Percentiles rank a stretch among this genome's conserved stretches.
Evolutionary conservation across 345 rosid species (phyloP).

Genomic region (Zanthoxylum bungeanum): DNA sequence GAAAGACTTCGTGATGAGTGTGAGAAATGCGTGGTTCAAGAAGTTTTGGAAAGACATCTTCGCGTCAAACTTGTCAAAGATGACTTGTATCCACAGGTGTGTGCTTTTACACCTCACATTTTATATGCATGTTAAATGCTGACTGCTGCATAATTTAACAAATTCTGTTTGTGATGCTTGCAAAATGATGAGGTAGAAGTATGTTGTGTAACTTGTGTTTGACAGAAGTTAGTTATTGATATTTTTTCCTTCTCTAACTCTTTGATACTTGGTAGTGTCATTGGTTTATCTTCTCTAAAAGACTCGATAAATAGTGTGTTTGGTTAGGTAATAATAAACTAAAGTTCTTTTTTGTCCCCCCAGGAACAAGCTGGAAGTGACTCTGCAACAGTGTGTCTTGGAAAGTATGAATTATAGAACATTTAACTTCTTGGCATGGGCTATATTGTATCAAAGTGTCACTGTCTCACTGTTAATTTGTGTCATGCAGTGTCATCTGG

Average conservation of each 20-base stretch:
- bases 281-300: not conserved
- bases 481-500: slow-evolving; percentile 54
- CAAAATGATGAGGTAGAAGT: not conserved
- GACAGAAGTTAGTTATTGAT: not conserved
- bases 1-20: slow-evolving; percentile 87
- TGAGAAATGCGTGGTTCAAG: slow-evolving; percentile 77
- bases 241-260: not conserved
- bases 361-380: slow-evolving; percentile 52
- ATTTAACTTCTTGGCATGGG: slow-evolving; percentile 7
- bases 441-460: slow-evolving; percentile 3
- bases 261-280: not conserved
- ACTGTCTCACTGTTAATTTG: slow-evolving; percentile 11
- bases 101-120: slow-evolving; percentile 9
- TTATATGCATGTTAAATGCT: not conserved
- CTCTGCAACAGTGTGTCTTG: slow-evolving; percentile 24
- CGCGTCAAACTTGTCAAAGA: slow-evolving; percentile 57
- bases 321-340: not conserved
- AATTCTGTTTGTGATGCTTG: not conserved
- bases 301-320: not conserved
- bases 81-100: slow-evolving; percentile 65
- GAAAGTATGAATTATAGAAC: slow-evolving; percentile 35
- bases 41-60: slow-evolving; percentile 67
- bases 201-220: not conserved
- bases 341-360: not conserved
- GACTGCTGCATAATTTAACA: not conserved